phyloP scores from a whole-genome alignment of 768 basidiomycete species.

The Boletus reticuloceps region DNA sequence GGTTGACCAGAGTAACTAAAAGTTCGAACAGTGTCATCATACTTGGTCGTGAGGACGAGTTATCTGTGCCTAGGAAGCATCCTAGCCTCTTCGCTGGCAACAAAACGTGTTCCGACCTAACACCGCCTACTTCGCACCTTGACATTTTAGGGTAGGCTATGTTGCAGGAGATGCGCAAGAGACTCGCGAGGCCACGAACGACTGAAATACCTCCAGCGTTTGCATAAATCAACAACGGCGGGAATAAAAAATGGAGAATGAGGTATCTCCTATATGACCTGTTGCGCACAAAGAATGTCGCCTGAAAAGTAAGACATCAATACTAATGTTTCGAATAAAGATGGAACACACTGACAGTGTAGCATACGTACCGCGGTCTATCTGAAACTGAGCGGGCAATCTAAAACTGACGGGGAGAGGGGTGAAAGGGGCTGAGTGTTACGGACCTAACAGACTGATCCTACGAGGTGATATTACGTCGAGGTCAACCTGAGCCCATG shows the following conservation, averaged over 20 bases:
- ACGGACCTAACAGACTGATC: no score
- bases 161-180: not conserved
- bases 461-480: no score
- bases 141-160: not conserved
- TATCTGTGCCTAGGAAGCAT: slow-evolving; percentile 75
- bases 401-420: no score
- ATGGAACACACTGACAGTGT: no score
- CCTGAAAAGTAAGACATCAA: no score
- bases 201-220: slow-evolving; percentile 74
- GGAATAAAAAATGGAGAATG: slow-evolving; percentile 80
- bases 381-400: no score
- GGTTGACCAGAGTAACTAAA: slow-evolving; percentile 77
- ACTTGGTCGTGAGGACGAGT: slow-evolving; percentile 58
- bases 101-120: slow-evolving; percentile 92
- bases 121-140: slow-evolving; percentile 73
- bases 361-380: no score
- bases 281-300: slow-evolving; percentile 90
- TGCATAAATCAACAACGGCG: slow-evolving; percentile 75
- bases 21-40: slow-evolving; percentile 69
- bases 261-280: slow-evolving; percentile 82
- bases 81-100: slow-evolving; percentile 76
- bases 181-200: slow-evolving; percentile 67
- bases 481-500: no score
- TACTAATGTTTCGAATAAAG: no score
- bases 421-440: no score